Percentiles rank a stretch among this genome's conserved stretches.
phyloP scores from a whole-genome alignment of 2,329 filamentous ascomycete genomes.

The Hypoxylon sp. region DNA sequence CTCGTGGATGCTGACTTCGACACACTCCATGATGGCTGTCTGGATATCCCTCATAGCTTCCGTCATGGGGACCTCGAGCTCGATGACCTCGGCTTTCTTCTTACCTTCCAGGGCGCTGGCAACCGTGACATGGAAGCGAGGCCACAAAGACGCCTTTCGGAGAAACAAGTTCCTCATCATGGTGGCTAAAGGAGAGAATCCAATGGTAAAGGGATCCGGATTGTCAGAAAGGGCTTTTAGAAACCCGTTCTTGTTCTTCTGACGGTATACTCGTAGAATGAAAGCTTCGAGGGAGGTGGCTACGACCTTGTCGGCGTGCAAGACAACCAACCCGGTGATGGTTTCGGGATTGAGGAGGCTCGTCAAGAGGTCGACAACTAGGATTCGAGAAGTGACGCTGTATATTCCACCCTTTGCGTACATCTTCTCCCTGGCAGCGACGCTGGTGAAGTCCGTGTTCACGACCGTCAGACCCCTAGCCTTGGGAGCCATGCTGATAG shows the following conservation, averaged over 20 bases:
- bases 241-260: constrained; percentile 93
- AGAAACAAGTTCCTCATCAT: constrained; percentile 95
- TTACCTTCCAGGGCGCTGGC: constrained; percentile 89
- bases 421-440: constrained; percentile 87
- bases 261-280: constrained; percentile 90
- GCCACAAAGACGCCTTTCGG: constrained; percentile 87
- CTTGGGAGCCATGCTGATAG: constrained; percentile 81
- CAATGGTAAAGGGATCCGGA: constrained; percentile 87
- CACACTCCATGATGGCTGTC: constrained; percentile 92
- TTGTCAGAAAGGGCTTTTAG: constrained; percentile 96
- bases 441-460: constrained; percentile 92
- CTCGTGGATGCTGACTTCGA: constrained; percentile 92
- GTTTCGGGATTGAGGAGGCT: constrained; percentile 80
- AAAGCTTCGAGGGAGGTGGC: constrained; percentile 94
- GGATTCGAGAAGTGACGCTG: constrained; percentile 93
- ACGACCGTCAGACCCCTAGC: constrained; percentile 88
- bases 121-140: constrained; percentile 90
- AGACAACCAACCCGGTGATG: constrained; percentile 83
- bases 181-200: constrained; percentile 85
- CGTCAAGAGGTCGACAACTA: constrained; percentile 94
- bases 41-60: constrained; percentile 93
- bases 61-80: constrained; percentile 95
- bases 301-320: constrained; percentile 87
- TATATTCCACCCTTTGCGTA: constrained; percentile 90
- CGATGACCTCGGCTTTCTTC: constrained; percentile 94